phyloP scores from a whole-genome alignment of 2,329 filamentous ascomycete genomes.

The Albophoma yamanashiensis region DNA sequence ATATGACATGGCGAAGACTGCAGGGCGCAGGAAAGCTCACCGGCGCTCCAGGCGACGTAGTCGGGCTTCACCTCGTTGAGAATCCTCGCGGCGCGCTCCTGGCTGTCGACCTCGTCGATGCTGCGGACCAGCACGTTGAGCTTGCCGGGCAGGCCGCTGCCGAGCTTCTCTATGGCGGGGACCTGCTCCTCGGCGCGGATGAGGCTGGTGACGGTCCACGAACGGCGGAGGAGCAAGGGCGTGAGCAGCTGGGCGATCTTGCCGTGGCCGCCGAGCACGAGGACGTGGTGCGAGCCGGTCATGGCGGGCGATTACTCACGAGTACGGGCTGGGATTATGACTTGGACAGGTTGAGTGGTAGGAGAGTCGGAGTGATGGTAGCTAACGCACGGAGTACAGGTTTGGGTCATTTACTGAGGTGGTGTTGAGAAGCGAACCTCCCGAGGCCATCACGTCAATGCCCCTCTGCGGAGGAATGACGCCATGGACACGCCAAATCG shows the following conservation, averaged over 20 bases:
- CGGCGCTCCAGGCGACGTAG: slow-evolving; percentile 60
- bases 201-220: slow-evolving; percentile 69
- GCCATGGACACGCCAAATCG: neutral
- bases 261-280: slow-evolving; percentile 73
- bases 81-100: slow-evolving; percentile 50
- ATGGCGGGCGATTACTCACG: slow-evolving; percentile 9
- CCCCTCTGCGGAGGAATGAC: neutral
- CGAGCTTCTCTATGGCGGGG: slow-evolving; percentile 50
- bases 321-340: neutral
- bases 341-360: neutral
- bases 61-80: slow-evolving; percentile 51
- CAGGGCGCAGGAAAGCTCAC: slow-evolving; percentile 23
- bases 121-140: slow-evolving; percentile 60
- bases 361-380: neutral
- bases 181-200: slow-evolving; percentile 65
- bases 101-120: slow-evolving; percentile 58
- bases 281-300: slow-evolving; percentile 37
- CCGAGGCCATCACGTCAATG: neutral
- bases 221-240: slow-evolving; percentile 60
- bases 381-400: neutral
- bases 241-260: slow-evolving; percentile 67
- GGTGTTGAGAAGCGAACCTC: neutral
- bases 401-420: neutral
- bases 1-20: neutral
- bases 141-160: slow-evolving; percentile 46